Conservation (phyloP, 2,329 filamentous ascomycete species). For the Monosporascus sp. region DNA sequence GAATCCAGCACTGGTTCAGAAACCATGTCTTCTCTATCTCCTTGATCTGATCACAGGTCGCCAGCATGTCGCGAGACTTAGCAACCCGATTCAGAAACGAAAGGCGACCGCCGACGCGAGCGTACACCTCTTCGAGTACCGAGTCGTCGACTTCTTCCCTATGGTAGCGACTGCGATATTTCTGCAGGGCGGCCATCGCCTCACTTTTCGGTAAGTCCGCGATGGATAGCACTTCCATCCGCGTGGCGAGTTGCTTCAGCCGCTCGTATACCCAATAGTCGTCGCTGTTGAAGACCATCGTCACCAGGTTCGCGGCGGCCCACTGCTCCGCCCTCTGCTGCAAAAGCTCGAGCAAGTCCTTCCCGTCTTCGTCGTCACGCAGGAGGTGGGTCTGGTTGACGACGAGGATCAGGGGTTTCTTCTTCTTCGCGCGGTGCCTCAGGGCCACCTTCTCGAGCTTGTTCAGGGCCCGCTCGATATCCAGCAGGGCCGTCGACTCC, state of each 20-base stretch:
- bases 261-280: constrained; percentile 99
- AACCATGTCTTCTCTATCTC: constrained; percentile 73
- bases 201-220: constrained; percentile 74
- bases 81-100: constrained; percentile 87
- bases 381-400: constrained; percentile 92
- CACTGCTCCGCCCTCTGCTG: constrained; percentile 95
- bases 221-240: constrained; percentile 90
- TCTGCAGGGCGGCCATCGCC: constrained; percentile 70
- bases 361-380: constrained; percentile 87
- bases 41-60: constrained; percentile 69
- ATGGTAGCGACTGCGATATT: constrained; percentile 78
- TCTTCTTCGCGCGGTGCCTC: constrained; percentile 54
- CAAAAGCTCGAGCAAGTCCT: constrained; percentile 86
- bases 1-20: constrained; percentile 72
- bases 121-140: constrained; percentile 73
- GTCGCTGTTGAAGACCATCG: constrained; percentile 90
- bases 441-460: constrained; percentile 96
- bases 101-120: constrained; percentile 79
- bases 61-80: constrained; percentile 76
- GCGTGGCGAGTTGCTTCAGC: constrained; percentile 83
- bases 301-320: constrained; percentile 88
- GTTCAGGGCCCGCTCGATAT: constrained; percentile 95
- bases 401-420: constrained; percentile 79
- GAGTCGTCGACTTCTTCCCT: constrained; percentile 50
- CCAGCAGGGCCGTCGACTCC: constrained; percentile 85